Percentiles rank a stretch among this genome's conserved stretches.
Evolutionary conservation across 176 grass and related monocot genomes (phyloP).

Genomic region (Areca catechu): DNA sequence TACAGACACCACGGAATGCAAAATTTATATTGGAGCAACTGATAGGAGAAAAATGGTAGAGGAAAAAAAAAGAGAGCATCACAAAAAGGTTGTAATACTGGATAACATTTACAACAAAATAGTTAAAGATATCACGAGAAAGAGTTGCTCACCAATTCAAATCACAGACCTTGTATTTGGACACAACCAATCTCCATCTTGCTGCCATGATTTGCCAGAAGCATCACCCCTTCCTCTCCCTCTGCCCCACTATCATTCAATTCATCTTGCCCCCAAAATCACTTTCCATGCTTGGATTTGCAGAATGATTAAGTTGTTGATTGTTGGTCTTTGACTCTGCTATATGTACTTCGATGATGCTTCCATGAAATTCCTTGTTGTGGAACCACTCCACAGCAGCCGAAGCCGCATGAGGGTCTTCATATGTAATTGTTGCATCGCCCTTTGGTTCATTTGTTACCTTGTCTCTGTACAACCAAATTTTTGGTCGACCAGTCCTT

Average conservation of each 20-base stretch:
- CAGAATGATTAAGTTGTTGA: conserved; percentile 9
- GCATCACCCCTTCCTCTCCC: conserved; percentile 48
- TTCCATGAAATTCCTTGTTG: conserved; percentile 93
- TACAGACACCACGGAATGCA: conserved; percentile 30
- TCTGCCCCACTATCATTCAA: conserved; percentile 29
- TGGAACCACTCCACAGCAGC: conserved; percentile 97
- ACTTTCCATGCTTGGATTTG: conserved; percentile 21
- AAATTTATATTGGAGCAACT: conserved; percentile 96
- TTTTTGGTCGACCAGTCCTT: conserved; percentile 75
- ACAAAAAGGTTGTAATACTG: no score
- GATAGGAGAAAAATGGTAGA: conserved; percentile 10
- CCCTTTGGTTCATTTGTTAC: conserved; percentile 86
- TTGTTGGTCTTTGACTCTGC: conserved; percentile 73
- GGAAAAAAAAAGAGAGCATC: neutral
- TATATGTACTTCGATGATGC: conserved; percentile 69
- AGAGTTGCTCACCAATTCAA: conserved; percentile 67
- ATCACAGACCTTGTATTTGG: conserved; percentile 99
- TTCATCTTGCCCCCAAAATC: conserved; percentile 34
- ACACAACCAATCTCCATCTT: conserved; percentile 96
- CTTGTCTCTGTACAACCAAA: conserved; percentile 96
- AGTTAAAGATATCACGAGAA: conserved; percentile 10
- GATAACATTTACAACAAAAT: neutral
- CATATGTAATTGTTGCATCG: conserved; percentile 86
- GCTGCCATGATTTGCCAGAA: conserved; percentile 78
- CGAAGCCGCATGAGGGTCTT: conserved; percentile 86